Base-by-base conservation (phyloP, 345 rosid genomes). In the Gossypium raimondii region DNA sequence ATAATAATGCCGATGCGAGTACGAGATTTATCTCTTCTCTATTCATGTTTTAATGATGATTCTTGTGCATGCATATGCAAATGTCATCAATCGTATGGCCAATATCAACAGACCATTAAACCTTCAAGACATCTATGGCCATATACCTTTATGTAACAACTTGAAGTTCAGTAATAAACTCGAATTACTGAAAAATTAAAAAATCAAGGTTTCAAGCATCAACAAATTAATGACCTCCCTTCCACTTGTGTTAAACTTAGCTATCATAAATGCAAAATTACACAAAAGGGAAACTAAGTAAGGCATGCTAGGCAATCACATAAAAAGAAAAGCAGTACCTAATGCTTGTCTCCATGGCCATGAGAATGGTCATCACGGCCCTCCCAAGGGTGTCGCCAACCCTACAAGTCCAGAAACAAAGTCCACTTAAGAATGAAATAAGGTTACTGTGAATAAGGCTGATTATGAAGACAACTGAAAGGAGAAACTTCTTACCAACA, bases 341-440 rank as follows among this genome's bases (percentile, higher is more conserved):
- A n/a, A n/a, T 89, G 92, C 68, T 82, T 87, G 75, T 82, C 83
- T 12, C 85, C 92, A 53, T 87, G 91, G 73, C 93, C 93, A 43
- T 89, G 67, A 61, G 76, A 73, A 25, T 75, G 93, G 83, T 88
- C 98, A 73, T 82, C 98, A 74, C 90, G 98, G 18, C 98, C 98
- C 29, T 94, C 99, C 99, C 99, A 94, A 4, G 98, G 99, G 81
- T 92, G 99, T 55, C 98, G 77, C 97, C 97, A 94, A 41, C 98
- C 98, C 98, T 94, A 78, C 3, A 71, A 20, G 59, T 56, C 1
- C 0, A 78, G 25, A 55, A 55, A 64, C 43, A 78, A 38, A 18
- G 14, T 73, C 17, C 75, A 53, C 78, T 67, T 7, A 72, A 45
- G 70, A 9, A 65, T 27, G 22, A 72, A 24, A 58, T 17, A 3